phyloP scores from a whole-genome alignment of 2,329 filamentous ascomycete genomes.

The Fusarium illudens region DNA sequence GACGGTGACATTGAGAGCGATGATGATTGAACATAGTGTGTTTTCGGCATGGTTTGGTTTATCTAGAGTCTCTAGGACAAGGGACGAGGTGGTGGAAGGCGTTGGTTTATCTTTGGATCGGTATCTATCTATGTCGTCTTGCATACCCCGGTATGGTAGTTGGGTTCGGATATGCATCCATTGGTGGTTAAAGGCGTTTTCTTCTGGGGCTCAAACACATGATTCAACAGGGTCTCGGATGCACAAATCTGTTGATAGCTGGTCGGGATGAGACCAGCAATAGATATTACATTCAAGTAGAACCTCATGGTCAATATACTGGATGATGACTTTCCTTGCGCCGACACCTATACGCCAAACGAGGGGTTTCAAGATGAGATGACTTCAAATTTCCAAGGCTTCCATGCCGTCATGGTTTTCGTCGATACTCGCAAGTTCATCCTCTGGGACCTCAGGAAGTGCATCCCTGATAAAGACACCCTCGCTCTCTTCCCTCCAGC shows the following conservation, averaged over 20 bases:
- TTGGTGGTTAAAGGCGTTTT: constrained; percentile 24
- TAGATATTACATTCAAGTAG: constrained; percentile 19
- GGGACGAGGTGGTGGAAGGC: neutral
- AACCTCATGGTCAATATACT: constrained; percentile 17
- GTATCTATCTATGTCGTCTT: constrained; percentile 7
- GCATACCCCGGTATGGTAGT: constrained; percentile 7
- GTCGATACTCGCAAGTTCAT: neutral
- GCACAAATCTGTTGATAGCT: neutral
- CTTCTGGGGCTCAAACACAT: constrained; percentile 15
- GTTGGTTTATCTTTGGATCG: constrained; percentile 8
- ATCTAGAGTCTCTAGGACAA: neutral
- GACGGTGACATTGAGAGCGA: constrained; percentile 53
- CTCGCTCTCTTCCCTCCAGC: constrained; percentile 55
- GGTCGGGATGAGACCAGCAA: neutral
- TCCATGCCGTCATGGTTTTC: neutral
- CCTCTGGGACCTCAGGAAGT: neutral
- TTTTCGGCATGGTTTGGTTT: constrained; percentile 6
- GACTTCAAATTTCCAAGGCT: neutral
- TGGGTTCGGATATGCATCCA: constrained; percentile 20
- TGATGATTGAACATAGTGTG: constrained; percentile 28
- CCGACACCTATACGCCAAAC: neutral
- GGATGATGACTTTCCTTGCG: constrained; percentile 1
- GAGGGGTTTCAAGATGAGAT: neutral
- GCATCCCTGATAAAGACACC: constrained; percentile 54
- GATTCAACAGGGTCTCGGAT: neutral